Evolutionary conservation across 495 filamentous ascomycete species (phyloP).

Genomic region (Antarctomyces pellizariae): DNA sequence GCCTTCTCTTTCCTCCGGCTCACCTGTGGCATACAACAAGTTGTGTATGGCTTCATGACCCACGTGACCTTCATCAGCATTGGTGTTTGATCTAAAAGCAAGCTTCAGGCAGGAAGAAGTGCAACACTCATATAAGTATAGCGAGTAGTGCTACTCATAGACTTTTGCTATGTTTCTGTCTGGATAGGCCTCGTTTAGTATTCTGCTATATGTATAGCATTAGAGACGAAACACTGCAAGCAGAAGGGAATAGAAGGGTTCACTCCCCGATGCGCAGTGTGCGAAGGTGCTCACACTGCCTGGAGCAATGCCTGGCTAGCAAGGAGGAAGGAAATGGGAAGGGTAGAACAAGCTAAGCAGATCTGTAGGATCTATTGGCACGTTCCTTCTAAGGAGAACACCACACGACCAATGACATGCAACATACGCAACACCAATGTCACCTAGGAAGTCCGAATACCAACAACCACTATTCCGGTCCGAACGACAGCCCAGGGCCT

Average conservation of each 20-base stretch:
- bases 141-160: no score
- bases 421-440: constrained; percentile 1
- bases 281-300: constrained; percentile 7
- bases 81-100: no score
- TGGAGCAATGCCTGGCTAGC: constrained; percentile 8
- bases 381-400: constrained; percentile 5
- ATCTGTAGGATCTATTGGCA: constrained; percentile 7
- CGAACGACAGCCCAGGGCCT: constrained; percentile 1
- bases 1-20: no score
- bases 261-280: constrained; percentile 8
- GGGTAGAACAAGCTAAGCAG: constrained; percentile 7
- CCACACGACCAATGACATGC: background rate
- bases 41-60: no score
- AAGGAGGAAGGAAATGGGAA: constrained; percentile 7
- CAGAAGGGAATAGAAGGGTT: constrained; percentile 6
- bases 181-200: no score
- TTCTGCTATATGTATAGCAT: no score
- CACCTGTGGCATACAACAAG: no score
- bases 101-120: no score
- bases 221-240: constrained; percentile 8
- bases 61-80: no score
- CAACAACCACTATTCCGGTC: background rate
- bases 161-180: no score
- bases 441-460: background rate
- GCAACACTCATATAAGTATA: no score